phyloP scores from a whole-genome alignment of 2,329 filamentous ascomycete species.

The Fusarium continuum region DNA sequence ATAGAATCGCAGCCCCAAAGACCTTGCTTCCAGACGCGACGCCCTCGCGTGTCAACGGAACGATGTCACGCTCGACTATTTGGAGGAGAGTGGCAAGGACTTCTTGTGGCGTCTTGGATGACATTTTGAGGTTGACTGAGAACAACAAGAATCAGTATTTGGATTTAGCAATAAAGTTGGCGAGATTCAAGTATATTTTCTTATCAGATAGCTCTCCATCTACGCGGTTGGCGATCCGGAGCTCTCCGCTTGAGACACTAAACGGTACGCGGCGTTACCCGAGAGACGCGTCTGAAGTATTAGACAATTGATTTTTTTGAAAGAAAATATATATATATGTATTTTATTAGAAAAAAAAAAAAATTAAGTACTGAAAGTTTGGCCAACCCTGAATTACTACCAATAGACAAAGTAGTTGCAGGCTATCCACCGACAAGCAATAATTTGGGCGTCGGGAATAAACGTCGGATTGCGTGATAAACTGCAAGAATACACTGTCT shows the following conservation, averaged over 20 bases:
- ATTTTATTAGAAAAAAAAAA: too few relatives aligned
- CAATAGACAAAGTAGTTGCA: too few relatives aligned
- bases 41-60: constrained; percentile 60
- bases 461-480: too few relatives aligned
- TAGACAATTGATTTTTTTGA: too few relatives aligned
- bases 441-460: too few relatives aligned
- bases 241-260: not conserved
- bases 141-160: too few relatives aligned
- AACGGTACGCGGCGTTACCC: constrained; percentile 14
- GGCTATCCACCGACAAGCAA: too few relatives aligned
- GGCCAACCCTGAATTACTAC: too few relatives aligned
- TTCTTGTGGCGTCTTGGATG: constrained; percentile 12
- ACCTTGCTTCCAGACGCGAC: constrained; percentile 64
- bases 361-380: too few relatives aligned
- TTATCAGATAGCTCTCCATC: constrained; percentile 5
- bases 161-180: not conserved
- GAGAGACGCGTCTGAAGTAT: too few relatives aligned
- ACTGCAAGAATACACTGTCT: too few relatives aligned
- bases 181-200: not conserved
- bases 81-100: constrained; percentile 54
- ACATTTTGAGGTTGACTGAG: not conserved
- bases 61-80: constrained; percentile 56
- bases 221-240: not conserved
- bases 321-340: too few relatives aligned
- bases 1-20: constrained; percentile 65